Conservation (phyloP, 2,329 filamentous ascomycete genomes). For the Fusarium drepaniforme region DNA sequence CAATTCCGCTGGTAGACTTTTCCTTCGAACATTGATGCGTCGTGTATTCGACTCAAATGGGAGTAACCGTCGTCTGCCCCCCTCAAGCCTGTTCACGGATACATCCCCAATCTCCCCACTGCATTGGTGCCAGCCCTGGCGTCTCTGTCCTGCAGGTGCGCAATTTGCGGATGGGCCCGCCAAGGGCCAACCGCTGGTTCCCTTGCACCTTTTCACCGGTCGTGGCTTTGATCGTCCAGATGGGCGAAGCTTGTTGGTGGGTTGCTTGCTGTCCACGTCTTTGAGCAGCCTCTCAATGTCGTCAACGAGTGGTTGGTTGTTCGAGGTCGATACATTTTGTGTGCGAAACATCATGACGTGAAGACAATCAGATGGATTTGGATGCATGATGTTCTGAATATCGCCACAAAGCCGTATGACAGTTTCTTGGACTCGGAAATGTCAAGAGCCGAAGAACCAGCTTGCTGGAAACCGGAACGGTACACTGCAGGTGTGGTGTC, state of each 20-base stretch:
- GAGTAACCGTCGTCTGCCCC: constrained; percentile 16
- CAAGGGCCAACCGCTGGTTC: constrained; percentile 21
- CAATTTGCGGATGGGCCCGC: constrained; percentile 40
- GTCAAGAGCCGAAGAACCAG: constrained; percentile 32
- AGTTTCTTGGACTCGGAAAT: constrained; percentile 20
- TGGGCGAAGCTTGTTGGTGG: constrained; percentile 22
- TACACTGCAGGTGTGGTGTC: constrained; percentile 23
- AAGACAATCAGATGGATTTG: neutral
- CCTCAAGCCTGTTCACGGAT: constrained; percentile 15
- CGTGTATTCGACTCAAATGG: constrained; percentile 9
- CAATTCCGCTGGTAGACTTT: constrained; percentile 15
- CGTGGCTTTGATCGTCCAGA: constrained; percentile 28
- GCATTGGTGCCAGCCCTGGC: constrained; percentile 26
- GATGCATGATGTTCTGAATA: constrained; percentile 3
- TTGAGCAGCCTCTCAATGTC: constrained; percentile 2
- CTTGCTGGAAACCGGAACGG: constrained; percentile 30
- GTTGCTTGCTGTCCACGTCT: constrained; percentile 9
- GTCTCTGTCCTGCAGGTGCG: constrained; percentile 31
- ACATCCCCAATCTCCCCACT: constrained; percentile 28
- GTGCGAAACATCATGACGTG: neutral
- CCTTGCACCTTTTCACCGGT: constrained; percentile 26
- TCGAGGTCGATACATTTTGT: neutral
- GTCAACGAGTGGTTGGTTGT: neutral
- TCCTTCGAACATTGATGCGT: neutral
- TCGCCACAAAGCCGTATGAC: constrained; percentile 18